Conservation (phyloP, 2,329 filamentous ascomycete species). For the Cladophialophora carrionii region DNA sequence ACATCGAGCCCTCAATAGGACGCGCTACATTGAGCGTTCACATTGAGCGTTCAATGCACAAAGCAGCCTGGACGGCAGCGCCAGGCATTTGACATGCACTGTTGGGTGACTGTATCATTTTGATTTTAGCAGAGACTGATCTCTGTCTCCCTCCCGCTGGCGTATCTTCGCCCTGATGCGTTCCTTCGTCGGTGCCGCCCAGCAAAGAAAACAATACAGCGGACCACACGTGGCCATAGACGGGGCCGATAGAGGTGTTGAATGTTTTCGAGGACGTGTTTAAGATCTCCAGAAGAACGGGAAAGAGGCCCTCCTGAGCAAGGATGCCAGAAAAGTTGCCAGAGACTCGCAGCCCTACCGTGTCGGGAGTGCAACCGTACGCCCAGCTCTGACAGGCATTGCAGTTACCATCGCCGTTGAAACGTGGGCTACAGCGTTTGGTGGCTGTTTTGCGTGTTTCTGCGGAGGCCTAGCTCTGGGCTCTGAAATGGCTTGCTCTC, state of each 20-base stretch:
- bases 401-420: not conserved
- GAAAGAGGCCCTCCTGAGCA: not conserved
- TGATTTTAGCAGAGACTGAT: too few species aligned
- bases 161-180: not conserved
- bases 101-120: too few species aligned
- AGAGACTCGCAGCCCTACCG: conserved; percentile 1
- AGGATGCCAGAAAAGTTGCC: conserved; percentile 5
- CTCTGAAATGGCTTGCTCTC: conserved; percentile 1
- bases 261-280: not conserved
- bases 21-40: too few species aligned
- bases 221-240: not conserved
- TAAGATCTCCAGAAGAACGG: conserved; percentile 1
- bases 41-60: too few species aligned
- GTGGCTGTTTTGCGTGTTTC: not conserved
- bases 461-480: conserved; percentile 3
- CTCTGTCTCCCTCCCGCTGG: too few species aligned
- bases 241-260: not conserved
- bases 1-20: too few species aligned
- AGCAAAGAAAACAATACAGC: conserved; percentile 1
- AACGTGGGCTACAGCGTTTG: conserved; percentile 2
- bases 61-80: too few species aligned
- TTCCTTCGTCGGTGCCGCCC: conserved; percentile 3
- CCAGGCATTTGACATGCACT: too few species aligned
- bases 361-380: conserved; percentile 1
- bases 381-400: conserved; percentile 7